phyloP scores from a whole-genome alignment of 495 filamentous ascomycete species.

The Aspergillus cristatus region DNA sequence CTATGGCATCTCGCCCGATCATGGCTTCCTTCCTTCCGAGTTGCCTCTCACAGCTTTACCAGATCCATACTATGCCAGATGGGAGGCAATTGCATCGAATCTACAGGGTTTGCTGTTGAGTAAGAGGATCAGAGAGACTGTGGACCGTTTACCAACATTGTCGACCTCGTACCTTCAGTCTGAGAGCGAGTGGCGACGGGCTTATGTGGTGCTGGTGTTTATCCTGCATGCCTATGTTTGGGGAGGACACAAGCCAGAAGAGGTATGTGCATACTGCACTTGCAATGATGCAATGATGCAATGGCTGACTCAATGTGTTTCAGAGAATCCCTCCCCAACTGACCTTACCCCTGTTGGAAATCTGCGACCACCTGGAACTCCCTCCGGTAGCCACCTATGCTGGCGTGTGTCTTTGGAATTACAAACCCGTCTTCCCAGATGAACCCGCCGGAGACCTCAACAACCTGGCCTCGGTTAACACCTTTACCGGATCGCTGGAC shows the following conservation, averaged over 20 bases:
- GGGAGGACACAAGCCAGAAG: conserved; percentile 75
- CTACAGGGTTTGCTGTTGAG: conserved; percentile 81
- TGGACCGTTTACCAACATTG: conserved; percentile 73
- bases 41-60: conserved; percentile 72
- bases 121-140: conserved; percentile 63
- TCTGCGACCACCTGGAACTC: conserved; percentile 74
- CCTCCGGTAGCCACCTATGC: conserved; percentile 95
- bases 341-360: conserved; percentile 68
- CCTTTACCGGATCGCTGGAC: conserved; percentile 91
- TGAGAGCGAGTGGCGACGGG: conserved; percentile 85
- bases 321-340: conserved; percentile 81
- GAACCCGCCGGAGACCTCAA: conserved; percentile 72
- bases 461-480: conserved; percentile 75
- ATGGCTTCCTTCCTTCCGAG: conserved; percentile 83
- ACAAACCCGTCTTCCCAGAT: conserved; percentile 73
- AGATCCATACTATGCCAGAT: conserved; percentile 84
- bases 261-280: conserved; percentile 45
- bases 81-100: conserved; percentile 78
- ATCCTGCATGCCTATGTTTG: conserved; percentile 92
- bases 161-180: conserved; percentile 68
- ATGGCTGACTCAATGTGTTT: too few species aligned
- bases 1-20: conserved; percentile 76
- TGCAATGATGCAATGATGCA: too few species aligned
- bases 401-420: conserved; percentile 90
- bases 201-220: conserved; percentile 79